phyloP scores from a whole-genome alignment of 495 filamentous ascomycete genomes.

The Xylaria grammica region DNA sequence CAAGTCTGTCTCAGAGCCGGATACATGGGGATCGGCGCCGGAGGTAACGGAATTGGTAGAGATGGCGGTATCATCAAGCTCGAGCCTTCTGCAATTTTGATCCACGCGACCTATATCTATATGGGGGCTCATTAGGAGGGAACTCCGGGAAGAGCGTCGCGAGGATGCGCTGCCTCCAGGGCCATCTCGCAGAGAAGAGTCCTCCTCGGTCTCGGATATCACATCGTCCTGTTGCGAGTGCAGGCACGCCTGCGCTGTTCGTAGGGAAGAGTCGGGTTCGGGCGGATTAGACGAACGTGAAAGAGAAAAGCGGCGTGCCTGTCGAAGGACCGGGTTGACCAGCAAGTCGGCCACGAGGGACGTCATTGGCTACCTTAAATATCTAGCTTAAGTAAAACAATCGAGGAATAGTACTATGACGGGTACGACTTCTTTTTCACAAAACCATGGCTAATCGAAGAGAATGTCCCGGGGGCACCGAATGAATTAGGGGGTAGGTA shows the following conservation, averaged over 20 bases:
- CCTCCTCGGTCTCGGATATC: constrained; percentile 39
- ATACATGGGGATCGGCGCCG: constrained; percentile 18
- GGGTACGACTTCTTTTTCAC: constrained; percentile 11
- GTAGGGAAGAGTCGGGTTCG: constrained; percentile 30
- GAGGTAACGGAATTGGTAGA: constrained; percentile 10
- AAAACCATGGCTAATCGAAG: constrained; percentile 11
- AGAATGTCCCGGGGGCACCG: neutral
- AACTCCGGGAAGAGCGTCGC: constrained; percentile 31
- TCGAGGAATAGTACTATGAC: neutral
- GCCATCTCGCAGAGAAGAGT: constrained; percentile 28
- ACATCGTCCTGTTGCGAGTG: constrained; percentile 32
- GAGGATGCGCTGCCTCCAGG: constrained; percentile 29
- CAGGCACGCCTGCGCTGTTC: constrained; percentile 9
- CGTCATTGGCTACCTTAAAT: constrained; percentile 62
- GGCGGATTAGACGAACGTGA: constrained; percentile 42
- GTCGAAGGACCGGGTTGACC: constrained; percentile 76
- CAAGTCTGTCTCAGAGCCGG: constrained; percentile 5
- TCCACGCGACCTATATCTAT: constrained; percentile 6
- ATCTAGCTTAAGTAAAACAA: neutral
- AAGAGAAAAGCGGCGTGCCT: constrained; percentile 72
- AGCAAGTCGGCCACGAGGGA: constrained; percentile 74
- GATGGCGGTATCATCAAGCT: neutral
- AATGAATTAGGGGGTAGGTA: neutral
- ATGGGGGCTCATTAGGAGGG: constrained; percentile 29
- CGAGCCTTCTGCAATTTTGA: constrained; percentile 10